Evolutionary conservation across 768 basidiomycete genomes (phyloP).

Genomic region (Guyanaporus albipodus): DNA sequence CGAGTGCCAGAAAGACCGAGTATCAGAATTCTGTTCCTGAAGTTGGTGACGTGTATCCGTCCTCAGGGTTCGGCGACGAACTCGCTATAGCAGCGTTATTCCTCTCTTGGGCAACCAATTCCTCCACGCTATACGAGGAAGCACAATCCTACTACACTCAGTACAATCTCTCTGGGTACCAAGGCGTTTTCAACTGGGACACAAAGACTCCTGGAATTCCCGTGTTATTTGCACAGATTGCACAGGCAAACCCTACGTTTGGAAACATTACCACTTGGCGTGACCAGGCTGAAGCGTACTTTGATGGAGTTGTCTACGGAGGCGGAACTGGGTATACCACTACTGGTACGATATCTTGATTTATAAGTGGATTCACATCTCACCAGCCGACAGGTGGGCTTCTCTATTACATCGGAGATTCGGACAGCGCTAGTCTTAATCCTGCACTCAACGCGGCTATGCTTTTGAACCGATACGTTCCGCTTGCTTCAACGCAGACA

Average conservation of each 20-base stretch:
- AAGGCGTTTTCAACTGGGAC: constrained; percentile 86
- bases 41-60: constrained; percentile 61
- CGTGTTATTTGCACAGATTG: constrained; percentile 73
- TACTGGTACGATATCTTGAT: constrained; percentile 41
- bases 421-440: constrained; percentile 74
- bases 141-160: constrained; percentile 59
- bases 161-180: constrained; percentile 48
- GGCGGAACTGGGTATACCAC: constrained; percentile 56
- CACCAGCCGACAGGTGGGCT: constrained; percentile 56
- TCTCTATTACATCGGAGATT: constrained; percentile 80
- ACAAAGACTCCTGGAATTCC: constrained; percentile 71
- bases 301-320: constrained; percentile 66
- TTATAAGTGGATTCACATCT: neutral
- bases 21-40: constrained; percentile 73
- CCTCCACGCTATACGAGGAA: constrained; percentile 53
- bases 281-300: constrained; percentile 64
- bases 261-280: constrained; percentile 68
- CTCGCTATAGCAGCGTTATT: constrained; percentile 73
- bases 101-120: constrained; percentile 67
- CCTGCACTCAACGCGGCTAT: constrained; percentile 86
- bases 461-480: constrained; percentile 74
- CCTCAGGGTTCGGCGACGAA: constrained; percentile 70
- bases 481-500: constrained; percentile 57
- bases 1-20: constrained; percentile 54
- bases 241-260: constrained; percentile 50